A percentile compares a stretch with the other conserved stretches of the same genome.
These are phyloP conservation scores for Neoarthrinium moseri DNA, from an alignment of 2,329 filamentous ascomycete species.

Conservation along the genomic window DNA sequence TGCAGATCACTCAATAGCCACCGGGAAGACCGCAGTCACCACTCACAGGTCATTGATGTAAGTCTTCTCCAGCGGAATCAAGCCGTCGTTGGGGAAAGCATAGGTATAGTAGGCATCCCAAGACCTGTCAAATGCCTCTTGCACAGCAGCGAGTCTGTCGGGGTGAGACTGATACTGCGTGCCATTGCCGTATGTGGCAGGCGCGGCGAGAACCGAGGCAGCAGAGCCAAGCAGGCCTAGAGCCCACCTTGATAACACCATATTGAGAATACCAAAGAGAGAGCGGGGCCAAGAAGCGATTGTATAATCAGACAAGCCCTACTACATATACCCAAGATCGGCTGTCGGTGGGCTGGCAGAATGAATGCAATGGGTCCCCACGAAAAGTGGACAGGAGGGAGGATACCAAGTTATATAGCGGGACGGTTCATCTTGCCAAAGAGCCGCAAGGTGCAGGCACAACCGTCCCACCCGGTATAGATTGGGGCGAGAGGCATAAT, in stretches of 20 bases:
- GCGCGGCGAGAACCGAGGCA: background rate
- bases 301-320: background rate
- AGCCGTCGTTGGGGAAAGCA: conserved; percentile 76
- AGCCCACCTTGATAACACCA: conserved; percentile 9
- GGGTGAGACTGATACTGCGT: conserved; percentile 29
- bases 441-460: too few relatives aligned
- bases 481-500: too few relatives aligned
- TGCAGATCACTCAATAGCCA: too few relatives aligned
- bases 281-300: background rate
- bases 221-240: conserved; percentile 5
- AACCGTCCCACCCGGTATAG: too few relatives aligned
- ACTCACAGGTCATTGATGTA: conserved; percentile 68
- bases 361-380: too few relatives aligned
- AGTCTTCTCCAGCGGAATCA: conserved; percentile 65
- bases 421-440: too few relatives aligned
- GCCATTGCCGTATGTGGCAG: background rate
- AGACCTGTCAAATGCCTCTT: conserved; percentile 66
- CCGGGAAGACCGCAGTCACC: background rate
- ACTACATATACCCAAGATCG: background rate
- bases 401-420: too few relatives aligned
- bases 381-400: too few relatives aligned
- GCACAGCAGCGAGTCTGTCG: conserved; percentile 57
- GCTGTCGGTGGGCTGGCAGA: too few relatives aligned
- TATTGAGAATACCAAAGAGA: background rate
- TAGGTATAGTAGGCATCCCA: conserved; percentile 73